Evolutionary conservation across 768 basidiomycete species (phyloP).

Genomic region (Suillus plorans): DNA sequence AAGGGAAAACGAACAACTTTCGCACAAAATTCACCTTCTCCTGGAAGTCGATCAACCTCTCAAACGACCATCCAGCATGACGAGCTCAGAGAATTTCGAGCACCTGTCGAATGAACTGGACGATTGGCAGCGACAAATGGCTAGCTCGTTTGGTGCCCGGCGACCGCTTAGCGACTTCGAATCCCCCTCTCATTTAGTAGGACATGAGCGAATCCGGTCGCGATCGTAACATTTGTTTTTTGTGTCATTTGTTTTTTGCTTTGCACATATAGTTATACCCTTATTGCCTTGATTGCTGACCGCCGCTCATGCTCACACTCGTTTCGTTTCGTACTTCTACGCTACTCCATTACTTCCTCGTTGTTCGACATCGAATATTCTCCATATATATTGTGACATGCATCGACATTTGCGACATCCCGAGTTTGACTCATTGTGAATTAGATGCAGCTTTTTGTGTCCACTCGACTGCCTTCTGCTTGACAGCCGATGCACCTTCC

Average conservation of each 20-base stretch:
- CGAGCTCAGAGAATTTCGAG: constrained; percentile 85
- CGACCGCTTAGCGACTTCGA: constrained; percentile 75
- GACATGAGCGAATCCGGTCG: constrained; percentile 61
- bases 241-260: constrained; percentile 15
- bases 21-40: constrained; percentile 88
- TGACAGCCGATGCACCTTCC: constrained; percentile 76
- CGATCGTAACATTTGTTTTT: constrained; percentile 38
- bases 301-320: constrained; percentile 44
- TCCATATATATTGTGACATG: constrained; percentile 36
- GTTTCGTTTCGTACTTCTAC: constrained; percentile 48
- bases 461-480: constrained; percentile 91
- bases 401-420: constrained; percentile 21
- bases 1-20: constrained; percentile 84
- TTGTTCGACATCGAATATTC: constrained; percentile 32
- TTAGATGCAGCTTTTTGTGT: constrained; percentile 55
- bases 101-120: constrained; percentile 80
- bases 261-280: constrained; percentile 38
- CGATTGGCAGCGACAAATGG: constrained; percentile 83
- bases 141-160: constrained; percentile 74
- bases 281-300: constrained; percentile 37
- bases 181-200: constrained; percentile 42
- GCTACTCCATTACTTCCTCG: constrained; percentile 35
- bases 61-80: constrained; percentile 67
- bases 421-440: constrained; percentile 25
- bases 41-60: constrained; percentile 86